These are phyloP conservation scores for Zea luxurians DNA, from an alignment of 176 grass and related monocot species.

Conservation along the genomic window DNA sequence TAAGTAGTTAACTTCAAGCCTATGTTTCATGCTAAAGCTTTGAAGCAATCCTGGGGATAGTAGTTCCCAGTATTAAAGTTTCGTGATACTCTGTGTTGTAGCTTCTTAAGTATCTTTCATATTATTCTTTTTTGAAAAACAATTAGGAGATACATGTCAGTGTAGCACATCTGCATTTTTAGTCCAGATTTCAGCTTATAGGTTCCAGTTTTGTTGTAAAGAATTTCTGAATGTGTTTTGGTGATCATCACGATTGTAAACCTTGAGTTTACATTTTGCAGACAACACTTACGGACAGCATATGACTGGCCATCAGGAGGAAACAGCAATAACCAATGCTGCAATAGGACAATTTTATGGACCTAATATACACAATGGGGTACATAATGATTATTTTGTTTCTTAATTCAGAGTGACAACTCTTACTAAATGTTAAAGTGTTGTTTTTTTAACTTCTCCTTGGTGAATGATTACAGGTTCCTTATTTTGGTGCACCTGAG, in stretches of 20 bases:
- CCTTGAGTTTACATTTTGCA: slow-evolving; percentile 36
- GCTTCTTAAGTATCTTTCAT: neutral
- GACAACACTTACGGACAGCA: slow-evolving; percentile 53
- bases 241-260: neutral
- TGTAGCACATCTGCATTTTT: neutral
- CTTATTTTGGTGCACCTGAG: slow-evolving; percentile 39
- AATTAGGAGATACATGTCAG: neutral
- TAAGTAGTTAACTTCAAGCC: neutral
- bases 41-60: neutral
- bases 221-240: neutral
- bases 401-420: neutral
- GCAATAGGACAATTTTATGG: slow-evolving; percentile 56
- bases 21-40: slow-evolving; percentile 15
- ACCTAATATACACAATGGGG: slow-evolving; percentile 60
- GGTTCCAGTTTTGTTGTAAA: neutral
- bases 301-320: slow-evolving; percentile 39
- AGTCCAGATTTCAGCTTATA: neutral
- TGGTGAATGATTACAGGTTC: slow-evolving; percentile 34
- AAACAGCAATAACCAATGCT: slow-evolving; percentile 8
- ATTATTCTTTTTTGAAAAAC: neutral
- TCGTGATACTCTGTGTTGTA: neutral
- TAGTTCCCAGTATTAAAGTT: neutral
- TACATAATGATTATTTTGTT: slow-evolving; percentile 23
- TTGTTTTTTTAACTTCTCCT: neutral
- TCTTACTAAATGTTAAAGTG: neutral